A percentile compares a stretch with the other conserved stretches of the same genome.
phyloP scores from a whole-genome alignment of 2,329 filamentous ascomycete species.

The Rutstroemia sp. region DNA sequence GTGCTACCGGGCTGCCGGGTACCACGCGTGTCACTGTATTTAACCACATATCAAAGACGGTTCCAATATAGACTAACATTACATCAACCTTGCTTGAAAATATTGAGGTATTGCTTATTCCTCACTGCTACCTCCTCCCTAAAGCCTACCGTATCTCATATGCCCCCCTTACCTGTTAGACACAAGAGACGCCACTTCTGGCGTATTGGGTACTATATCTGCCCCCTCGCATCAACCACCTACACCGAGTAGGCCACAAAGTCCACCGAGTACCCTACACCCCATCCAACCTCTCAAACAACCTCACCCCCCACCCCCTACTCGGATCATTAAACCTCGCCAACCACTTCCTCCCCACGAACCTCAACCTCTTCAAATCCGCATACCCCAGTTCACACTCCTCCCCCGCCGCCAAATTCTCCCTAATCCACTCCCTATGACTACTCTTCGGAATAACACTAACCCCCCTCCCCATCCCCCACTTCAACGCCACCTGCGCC shows the following conservation, averaged over 20 bases:
- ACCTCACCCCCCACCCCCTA: constrained; percentile 30
- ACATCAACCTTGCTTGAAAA: too few species aligned
- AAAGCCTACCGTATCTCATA: too few species aligned
- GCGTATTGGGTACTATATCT: too few species aligned
- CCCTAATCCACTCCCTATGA: constrained; percentile 34
- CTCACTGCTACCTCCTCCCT: too few species aligned
- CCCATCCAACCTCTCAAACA: constrained; percentile 13
- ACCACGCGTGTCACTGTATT: too few species aligned
- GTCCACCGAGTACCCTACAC: neutral
- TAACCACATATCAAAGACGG: too few species aligned
- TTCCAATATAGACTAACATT: too few species aligned
- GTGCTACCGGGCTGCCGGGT: too few species aligned
- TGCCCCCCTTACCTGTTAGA: too few species aligned
- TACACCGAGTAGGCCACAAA: neutral
- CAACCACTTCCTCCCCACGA: constrained; percentile 27
- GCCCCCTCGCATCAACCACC: too few species aligned
- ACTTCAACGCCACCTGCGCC: constrained; percentile 40
- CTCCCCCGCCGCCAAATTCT: constrained; percentile 43
- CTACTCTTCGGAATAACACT: constrained; percentile 44
- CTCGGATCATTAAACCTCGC: constrained; percentile 27
- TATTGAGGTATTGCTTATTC: too few species aligned
- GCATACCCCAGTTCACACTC: constrained; percentile 34
- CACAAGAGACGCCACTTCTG: too few species aligned
- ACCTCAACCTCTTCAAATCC: constrained; percentile 33
- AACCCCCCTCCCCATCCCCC: constrained; percentile 40